Base-by-base conservation (phyloP, 768 basidiomycete genomes). In the Arthromyces matolae region DNA sequence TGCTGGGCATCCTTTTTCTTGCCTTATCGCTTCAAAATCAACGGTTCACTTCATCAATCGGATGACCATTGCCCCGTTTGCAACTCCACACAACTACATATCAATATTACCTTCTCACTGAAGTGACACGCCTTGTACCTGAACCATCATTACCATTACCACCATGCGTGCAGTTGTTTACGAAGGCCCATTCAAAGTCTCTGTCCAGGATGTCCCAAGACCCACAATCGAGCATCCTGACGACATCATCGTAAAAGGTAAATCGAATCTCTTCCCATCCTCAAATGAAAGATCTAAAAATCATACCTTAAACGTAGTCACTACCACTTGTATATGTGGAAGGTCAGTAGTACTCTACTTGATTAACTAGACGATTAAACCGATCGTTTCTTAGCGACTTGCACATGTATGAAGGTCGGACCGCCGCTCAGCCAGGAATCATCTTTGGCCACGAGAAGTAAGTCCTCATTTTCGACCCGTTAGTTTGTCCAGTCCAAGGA, bases 361-460 rank as follows among this genome's bases (percentile, higher is more conserved):
- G 16, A 10, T 28, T 41, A 19, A 18, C 10, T 37, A 20, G 32
- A 33, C 16, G 33, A 22, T 37, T 24, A 9, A 18, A 24, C 18
- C 12, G 2, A 32, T 8, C 25, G 31, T 16, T 5, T 8, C 28
- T 1, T 49, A 77, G 76, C 40, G 77, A 79, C 50, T 55, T 79
- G 45, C 77, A 79, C 53, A 78, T 79, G 77, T 79, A 79, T 54
- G 76, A 79, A 61, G 77, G 77, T 12, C 75, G 77, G 46, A 78
- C 77, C 2, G 73, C 67, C 9, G 77, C 77, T 2, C 50, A 76
- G 52, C 45, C 73, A 24, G 76, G 76, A 3, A 76, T 78, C 19
- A 68, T 78, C 9, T 79, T 79, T 45, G 77, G 77, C 8, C 77
- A 78, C 56, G 77, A 79, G 56, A 79, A 79, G 76, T 76, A 55